phyloP scores from a whole-genome alignment of 2,329 filamentous ascomycete genomes.

The Claviceps lovelessii region DNA sequence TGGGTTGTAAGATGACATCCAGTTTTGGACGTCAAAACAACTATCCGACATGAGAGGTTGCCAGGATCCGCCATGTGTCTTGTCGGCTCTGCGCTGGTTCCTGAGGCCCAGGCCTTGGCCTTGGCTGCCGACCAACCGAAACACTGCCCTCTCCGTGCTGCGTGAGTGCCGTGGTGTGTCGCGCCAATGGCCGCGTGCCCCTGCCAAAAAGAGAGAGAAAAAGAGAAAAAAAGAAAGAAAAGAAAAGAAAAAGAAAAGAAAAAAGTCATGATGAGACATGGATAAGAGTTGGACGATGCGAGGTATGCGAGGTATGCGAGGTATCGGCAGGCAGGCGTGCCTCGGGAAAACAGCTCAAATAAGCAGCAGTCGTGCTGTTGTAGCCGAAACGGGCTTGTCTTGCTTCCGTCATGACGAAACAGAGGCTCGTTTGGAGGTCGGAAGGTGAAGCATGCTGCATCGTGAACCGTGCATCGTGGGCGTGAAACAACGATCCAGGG shows the following conservation, averaged over 20 bases:
- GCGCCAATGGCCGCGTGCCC: not conserved
- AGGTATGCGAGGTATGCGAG: not conserved
- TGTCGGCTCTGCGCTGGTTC: too few species aligned
- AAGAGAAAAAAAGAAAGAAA: too few species aligned
- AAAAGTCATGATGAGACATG: not conserved
- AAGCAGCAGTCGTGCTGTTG: not conserved
- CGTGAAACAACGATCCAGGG: not conserved
- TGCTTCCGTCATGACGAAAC: not conserved
- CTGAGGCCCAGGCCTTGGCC: too few species aligned
- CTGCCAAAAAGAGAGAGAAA: too few species aligned
- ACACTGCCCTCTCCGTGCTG: not conserved
- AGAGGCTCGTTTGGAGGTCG: not conserved
- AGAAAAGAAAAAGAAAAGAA: too few species aligned
- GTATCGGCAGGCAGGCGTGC: not conserved
- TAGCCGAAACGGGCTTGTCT: not conserved
- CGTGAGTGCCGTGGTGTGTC: not conserved
- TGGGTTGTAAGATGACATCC: too few species aligned
- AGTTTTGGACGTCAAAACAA: too few species aligned
- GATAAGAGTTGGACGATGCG: not conserved
- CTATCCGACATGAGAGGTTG: too few species aligned
- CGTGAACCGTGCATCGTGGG: not conserved
- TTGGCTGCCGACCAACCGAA: not conserved
- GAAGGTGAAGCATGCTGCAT: not conserved
- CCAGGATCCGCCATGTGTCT: too few species aligned
- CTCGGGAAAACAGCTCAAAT: not conserved